phyloP scores from a whole-genome alignment of 2,329 filamentous ascomycete species.

The Penicillium sp. region DNA sequence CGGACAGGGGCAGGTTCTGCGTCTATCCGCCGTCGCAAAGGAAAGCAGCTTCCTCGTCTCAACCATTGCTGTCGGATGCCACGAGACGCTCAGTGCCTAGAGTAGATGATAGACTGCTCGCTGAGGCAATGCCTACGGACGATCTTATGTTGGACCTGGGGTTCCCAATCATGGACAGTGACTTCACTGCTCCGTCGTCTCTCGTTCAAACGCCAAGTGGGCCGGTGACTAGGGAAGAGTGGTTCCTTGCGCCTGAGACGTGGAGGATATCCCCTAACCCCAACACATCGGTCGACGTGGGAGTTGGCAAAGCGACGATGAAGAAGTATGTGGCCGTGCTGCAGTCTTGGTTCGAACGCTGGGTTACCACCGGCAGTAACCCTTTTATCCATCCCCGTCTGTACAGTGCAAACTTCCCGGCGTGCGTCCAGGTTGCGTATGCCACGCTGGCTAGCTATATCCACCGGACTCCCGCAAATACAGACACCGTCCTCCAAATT shows the following conservation, averaged over 20 bases:
- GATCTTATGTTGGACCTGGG: neutral
- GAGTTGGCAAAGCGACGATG: neutral
- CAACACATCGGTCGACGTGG: neutral
- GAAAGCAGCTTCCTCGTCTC: neutral
- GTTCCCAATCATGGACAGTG: neutral
- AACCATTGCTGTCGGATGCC: neutral
- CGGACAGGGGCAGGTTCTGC: neutral
- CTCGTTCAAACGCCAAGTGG: neutral
- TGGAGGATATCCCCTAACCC: neutral
- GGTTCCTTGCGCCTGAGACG: neutral
- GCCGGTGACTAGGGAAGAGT: neutral
- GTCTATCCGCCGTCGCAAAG: neutral
- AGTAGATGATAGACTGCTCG: neutral
- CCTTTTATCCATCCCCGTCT: neutral
- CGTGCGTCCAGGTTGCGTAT: neutral
- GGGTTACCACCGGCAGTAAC: neutral
- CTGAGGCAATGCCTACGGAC: neutral
- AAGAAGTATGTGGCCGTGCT: neutral
- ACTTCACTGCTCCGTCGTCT: neutral
- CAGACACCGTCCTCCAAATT: neutral
- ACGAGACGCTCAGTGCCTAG: neutral
- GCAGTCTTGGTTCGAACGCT: neutral
- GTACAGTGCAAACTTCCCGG: neutral
- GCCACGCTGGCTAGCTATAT: neutral
- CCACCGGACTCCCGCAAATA: neutral